A percentile compares a stretch with the other conserved stretches of the same genome.
phyloP scores from a whole-genome alignment of 805 yeast genomes.

The Barnettozyma californica region DNA sequence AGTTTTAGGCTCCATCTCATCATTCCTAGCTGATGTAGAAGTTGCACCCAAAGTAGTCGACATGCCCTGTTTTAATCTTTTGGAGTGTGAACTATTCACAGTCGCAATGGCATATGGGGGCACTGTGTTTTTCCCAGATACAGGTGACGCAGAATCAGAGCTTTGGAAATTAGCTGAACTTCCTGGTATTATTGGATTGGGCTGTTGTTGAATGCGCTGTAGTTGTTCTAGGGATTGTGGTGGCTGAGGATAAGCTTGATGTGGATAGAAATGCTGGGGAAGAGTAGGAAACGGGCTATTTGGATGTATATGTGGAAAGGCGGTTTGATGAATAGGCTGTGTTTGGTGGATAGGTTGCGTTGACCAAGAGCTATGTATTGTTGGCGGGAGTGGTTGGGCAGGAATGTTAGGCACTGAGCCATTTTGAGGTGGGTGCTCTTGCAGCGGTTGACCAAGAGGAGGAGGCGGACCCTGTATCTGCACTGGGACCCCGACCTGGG shows the following conservation, averaged over 20 bases:
- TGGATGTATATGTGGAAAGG: not conserved
- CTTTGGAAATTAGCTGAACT: not conserved
- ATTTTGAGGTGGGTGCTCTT: not conserved
- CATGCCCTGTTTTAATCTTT: constrained; percentile 6
- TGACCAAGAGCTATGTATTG: not conserved
- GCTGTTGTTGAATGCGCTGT: not conserved
- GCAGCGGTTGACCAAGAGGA: not conserved
- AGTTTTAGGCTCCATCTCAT: constrained; percentile 1
- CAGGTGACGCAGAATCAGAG: not conserved
- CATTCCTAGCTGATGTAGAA: not conserved
- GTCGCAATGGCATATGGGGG: constrained; percentile 32
- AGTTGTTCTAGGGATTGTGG: not conserved
- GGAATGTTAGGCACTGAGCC: not conserved
- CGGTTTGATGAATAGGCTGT: not conserved
- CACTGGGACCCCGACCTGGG: not conserved
- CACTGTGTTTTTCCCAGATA: constrained; percentile 26
- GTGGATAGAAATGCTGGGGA: not conserved
- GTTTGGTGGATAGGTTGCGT: not conserved
- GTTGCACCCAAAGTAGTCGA: not conserved
- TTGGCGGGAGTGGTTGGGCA: not conserved
- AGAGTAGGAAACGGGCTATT: not conserved
- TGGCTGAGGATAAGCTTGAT: not conserved
- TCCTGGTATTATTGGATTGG: not conserved
- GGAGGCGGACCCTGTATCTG: not conserved
- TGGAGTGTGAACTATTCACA: constrained; percentile 15